phyloP scores from a whole-genome alignment of 1,284 basidiomycete species.

The Cryptococcus sp. region DNA sequence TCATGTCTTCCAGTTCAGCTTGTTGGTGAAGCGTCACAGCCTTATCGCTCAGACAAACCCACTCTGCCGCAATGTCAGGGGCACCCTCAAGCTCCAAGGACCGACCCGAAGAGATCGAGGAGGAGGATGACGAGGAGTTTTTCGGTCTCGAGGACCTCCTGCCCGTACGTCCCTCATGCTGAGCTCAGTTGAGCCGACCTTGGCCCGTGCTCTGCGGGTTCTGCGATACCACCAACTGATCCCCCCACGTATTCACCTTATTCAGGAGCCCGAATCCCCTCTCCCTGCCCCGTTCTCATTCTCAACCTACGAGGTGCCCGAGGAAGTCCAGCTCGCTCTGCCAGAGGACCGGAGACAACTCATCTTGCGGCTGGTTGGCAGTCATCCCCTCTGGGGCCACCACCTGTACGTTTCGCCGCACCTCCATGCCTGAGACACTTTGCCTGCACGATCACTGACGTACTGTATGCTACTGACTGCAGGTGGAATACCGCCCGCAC shows the following conservation, averaged over 20 bases:
- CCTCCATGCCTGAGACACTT: background rate
- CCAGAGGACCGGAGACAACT: slow-evolving; percentile 48
- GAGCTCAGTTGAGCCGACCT: background rate
- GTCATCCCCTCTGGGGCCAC: slow-evolving; percentile 88
- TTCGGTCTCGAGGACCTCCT: slow-evolving; percentile 48
- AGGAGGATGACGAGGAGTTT: slow-evolving; percentile 37
- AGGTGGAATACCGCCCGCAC: slow-evolving; percentile 83
- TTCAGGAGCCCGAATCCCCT: slow-evolving; percentile 40
- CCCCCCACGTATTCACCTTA: background rate
- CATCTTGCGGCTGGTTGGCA: slow-evolving; percentile 72
- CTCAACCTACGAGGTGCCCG: slow-evolving; percentile 42
- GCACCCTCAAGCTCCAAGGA: background rate
- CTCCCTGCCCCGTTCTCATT: slow-evolving; percentile 36
- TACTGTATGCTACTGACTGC: too few species aligned
- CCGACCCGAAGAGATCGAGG: background rate
- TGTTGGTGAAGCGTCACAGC: too few species aligned
- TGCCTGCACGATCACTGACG: background rate
- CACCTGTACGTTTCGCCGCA: slow-evolving; percentile 76
- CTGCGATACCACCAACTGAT: background rate
- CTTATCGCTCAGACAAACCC: too few species aligned
- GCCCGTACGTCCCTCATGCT: slow-evolving; percentile 32
- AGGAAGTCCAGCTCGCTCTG: slow-evolving; percentile 15
- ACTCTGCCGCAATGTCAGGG: too few species aligned
- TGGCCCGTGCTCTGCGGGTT: too few species aligned
- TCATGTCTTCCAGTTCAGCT: too few species aligned